Evolutionary conservation across 257 asterid genomes (phyloP).

Genomic region (Solanum peruvianum): DNA sequence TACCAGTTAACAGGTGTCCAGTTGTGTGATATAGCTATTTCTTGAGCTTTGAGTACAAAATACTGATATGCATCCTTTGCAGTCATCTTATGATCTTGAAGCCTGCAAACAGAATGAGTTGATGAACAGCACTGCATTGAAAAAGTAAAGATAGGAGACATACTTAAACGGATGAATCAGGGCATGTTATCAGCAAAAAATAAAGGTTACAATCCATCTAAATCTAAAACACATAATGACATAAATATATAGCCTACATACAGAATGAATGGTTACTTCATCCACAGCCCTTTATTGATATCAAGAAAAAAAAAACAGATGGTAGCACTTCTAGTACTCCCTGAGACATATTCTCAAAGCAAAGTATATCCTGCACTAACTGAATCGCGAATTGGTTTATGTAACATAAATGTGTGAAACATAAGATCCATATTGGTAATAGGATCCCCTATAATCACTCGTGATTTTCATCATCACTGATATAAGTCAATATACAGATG

Average conservation of each 20-base stretch:
- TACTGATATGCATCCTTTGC: conserved; percentile 68
- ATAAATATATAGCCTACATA: not conserved
- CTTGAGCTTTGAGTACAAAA: conserved; percentile 90
- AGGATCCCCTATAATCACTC: not conserved
- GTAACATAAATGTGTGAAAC: not conserved
- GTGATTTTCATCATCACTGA: not conserved
- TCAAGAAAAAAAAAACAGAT: not conserved
- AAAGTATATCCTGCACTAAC: not conserved
- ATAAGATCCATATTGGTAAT: not conserved
- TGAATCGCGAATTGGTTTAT: not conserved
- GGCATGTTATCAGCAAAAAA: not conserved
- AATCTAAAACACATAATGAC: not conserved
- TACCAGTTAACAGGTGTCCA: conserved; percentile 96
- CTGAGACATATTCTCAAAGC: not conserved
- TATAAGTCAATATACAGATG: not conserved
- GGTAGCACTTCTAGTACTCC: not conserved
- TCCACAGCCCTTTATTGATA: not conserved
- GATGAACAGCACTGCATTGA: not conserved
- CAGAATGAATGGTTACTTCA: not conserved
- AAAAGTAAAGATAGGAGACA: not conserved
- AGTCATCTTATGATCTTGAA: conserved; percentile 65
- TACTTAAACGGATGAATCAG: not conserved
- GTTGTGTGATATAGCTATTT: conserved; percentile 59
- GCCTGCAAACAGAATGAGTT: conserved; percentile 44
- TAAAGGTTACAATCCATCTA: not conserved